Conservation (phyloP, 2,329 filamentous ascomycete species). For the Alternaria metachromatica region DNA sequence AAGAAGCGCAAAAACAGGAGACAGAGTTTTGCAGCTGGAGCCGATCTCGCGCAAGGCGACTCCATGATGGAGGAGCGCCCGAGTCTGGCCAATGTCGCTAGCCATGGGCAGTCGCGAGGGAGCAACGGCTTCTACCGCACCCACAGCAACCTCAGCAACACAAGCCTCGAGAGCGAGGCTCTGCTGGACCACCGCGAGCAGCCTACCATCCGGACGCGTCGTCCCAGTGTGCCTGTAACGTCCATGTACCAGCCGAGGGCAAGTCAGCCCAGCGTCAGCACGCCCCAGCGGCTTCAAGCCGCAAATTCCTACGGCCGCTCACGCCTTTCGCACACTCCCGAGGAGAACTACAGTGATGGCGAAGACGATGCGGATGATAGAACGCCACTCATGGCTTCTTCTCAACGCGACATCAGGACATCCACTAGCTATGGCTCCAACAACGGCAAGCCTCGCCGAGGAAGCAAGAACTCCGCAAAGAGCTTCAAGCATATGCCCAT, state of each 20-base stretch:
- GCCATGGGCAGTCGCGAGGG: constrained; percentile 40
- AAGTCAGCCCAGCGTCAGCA: constrained; percentile 28
- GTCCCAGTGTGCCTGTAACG: constrained; percentile 52
- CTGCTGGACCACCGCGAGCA: constrained; percentile 82
- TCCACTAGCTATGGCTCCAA: constrained; percentile 44
- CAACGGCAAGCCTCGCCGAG: constrained; percentile 41
- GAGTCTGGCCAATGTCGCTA: constrained; percentile 48
- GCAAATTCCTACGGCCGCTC: constrained; percentile 29
- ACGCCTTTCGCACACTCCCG: constrained; percentile 39
- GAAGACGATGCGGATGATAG: constrained; percentile 58
- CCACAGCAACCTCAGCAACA: constrained; percentile 71
- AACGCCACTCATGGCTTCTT: constrained; percentile 60
- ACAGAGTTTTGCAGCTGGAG: constrained; percentile 75
- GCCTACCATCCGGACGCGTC: constrained; percentile 48
- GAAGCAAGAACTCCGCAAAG: constrained; percentile 41
- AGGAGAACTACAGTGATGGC: constrained; percentile 55
- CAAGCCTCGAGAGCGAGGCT: constrained; percentile 87
- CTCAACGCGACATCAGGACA: constrained; percentile 45
- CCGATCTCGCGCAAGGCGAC: constrained; percentile 61
- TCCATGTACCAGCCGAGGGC: constrained; percentile 37
- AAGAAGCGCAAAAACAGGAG: constrained; percentile 79
- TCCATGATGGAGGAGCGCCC: constrained; percentile 60
- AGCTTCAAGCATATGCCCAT: constrained; percentile 31
- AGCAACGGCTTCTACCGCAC: constrained; percentile 62
- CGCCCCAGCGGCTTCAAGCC: constrained; percentile 28